Percentiles rank a stretch among this genome's conserved stretches.
These are phyloP conservation scores for Hagleromyces aurorensis DNA, from an alignment of 805 yeast species.

Conservation along the genomic window DNA sequence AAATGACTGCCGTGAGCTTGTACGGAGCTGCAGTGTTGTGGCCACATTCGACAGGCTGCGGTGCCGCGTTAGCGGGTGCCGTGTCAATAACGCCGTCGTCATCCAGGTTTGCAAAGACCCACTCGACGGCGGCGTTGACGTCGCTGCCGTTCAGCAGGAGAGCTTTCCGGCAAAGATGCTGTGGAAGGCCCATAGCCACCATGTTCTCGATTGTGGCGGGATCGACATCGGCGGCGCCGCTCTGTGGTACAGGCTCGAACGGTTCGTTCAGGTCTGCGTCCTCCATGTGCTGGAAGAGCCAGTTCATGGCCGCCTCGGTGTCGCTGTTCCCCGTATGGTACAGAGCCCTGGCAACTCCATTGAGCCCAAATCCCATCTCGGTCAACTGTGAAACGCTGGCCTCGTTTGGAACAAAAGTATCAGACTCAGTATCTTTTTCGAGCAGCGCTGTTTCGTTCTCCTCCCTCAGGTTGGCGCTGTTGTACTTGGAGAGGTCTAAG, in stretches of 20 bases:
- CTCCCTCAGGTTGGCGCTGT: slow-evolving; percentile 33
- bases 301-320: slow-evolving; percentile 74
- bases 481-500: slow-evolving; percentile 38
- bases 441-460: slow-evolving; percentile 21
- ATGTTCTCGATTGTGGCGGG: slow-evolving; percentile 24
- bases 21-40: slow-evolving; percentile 12
- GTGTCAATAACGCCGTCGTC: slow-evolving; percentile 51
- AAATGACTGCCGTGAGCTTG: slow-evolving; percentile 55
- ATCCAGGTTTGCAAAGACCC: slow-evolving; percentile 80
- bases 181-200: slow-evolving; percentile 67
- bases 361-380: slow-evolving; percentile 84
- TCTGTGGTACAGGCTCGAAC: slow-evolving; percentile 30
- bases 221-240: slow-evolving; percentile 6
- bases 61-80: slow-evolving; percentile 1
- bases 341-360: slow-evolving; percentile 58
- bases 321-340: slow-evolving; percentile 58
- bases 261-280: slow-evolving; percentile 71
- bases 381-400: slow-evolving; percentile 46
- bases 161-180: slow-evolving; percentile 64
- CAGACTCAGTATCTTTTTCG: slow-evolving; percentile 15
- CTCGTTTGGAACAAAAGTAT: slow-evolving; percentile 45
- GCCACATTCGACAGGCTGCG: slow-evolving; percentile 17
- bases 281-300: slow-evolving; percentile 87
- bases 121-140: slow-evolving; percentile 74
- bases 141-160: slow-evolving; percentile 50